phyloP scores from a whole-genome alignment of 495 filamentous ascomycete species.

The Beverwykella pulmonaria region DNA sequence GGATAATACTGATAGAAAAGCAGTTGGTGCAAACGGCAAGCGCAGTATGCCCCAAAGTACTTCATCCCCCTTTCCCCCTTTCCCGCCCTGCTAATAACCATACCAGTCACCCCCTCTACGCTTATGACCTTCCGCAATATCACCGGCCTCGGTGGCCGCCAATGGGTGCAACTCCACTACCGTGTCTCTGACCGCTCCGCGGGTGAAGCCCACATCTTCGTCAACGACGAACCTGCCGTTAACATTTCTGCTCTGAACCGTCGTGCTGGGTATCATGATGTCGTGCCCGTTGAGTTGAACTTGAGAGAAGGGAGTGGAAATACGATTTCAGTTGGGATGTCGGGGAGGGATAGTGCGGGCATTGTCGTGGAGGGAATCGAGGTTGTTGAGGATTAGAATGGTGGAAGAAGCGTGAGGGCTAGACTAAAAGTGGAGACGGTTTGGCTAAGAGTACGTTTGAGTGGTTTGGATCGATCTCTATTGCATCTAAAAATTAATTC shows the following conservation, averaged over 20 bases:
- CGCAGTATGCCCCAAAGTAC: slow-evolving; percentile 35
- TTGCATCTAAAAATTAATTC: too few species aligned
- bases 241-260: slow-evolving; percentile 50
- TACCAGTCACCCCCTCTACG: slow-evolving; percentile 30
- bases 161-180: slow-evolving; percentile 52
- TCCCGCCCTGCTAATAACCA: slow-evolving; percentile 8
- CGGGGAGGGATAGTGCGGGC: slow-evolving; percentile 38
- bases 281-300: slow-evolving; percentile 45
- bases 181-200: slow-evolving; percentile 35
- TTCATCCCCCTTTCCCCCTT: slow-evolving; percentile 17
- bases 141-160: slow-evolving; percentile 45
- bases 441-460: too few species aligned
- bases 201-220: slow-evolving; percentile 48
- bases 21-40: too few species aligned
- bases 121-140: slow-evolving; percentile 49
- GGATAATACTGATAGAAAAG: too few species aligned
- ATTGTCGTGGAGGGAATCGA: slow-evolving; percentile 23
- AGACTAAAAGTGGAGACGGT: too few species aligned
- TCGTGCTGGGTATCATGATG: slow-evolving; percentile 48
- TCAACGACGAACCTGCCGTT: slow-evolving; percentile 46
- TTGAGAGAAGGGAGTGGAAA: slow-evolving; percentile 46
- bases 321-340: slow-evolving; percentile 47
- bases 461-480: too few species aligned
- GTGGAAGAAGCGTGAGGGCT: too few species aligned
- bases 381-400: slow-evolving; percentile 25